A percentile compares a stretch with the other conserved stretches of the same genome.
Evolutionary conservation across 1,284 basidiomycete species (phyloP).

Genomic region (Hymenochaete sp.): DNA sequence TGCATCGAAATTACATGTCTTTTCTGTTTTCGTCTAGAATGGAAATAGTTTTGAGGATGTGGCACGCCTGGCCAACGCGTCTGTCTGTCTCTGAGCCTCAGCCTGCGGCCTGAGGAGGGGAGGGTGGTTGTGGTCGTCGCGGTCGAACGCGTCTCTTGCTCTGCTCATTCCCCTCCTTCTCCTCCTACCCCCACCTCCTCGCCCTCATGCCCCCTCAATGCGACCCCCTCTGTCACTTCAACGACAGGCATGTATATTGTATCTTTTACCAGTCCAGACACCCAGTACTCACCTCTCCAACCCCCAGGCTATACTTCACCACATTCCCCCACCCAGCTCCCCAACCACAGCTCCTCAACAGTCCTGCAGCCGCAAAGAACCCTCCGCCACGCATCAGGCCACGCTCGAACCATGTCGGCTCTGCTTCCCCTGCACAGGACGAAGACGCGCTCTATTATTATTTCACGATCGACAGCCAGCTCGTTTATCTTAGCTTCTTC

Average conservation of each 20-base stretch:
- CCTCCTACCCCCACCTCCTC: too few relatives aligned
- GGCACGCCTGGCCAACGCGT: too few relatives aligned
- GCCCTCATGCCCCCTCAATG: conserved; percentile 49
- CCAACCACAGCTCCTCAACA: conserved; percentile 52
- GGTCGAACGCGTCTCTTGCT: too few relatives aligned
- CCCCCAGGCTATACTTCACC: conserved; percentile 67
- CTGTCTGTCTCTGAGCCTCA: too few relatives aligned
- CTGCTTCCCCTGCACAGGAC: conserved; percentile 55
- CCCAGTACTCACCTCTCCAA: background rate
- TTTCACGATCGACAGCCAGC: conserved; percentile 85
- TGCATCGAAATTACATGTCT: too few relatives aligned
- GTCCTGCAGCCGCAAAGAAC: conserved; percentile 38
- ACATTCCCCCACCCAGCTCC: conserved; percentile 69
- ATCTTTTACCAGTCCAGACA: background rate
- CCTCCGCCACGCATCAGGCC: conserved; percentile 53
- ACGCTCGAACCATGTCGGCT: conserved; percentile 40
- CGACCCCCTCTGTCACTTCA: conserved; percentile 68
- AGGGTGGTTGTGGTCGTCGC: too few relatives aligned
- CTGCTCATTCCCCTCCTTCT: too few relatives aligned
- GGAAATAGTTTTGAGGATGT: too few relatives aligned
- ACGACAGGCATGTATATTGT: conserved; percentile 46
- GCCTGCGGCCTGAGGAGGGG: too few relatives aligned
- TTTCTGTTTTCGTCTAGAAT: too few relatives aligned
- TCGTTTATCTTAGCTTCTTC: conserved; percentile 90
- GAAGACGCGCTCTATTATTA: conserved; percentile 70